phyloP scores from a whole-genome alignment of 495 filamentous ascomycete genomes.

The Barbatosphaeria neglecta region DNA sequence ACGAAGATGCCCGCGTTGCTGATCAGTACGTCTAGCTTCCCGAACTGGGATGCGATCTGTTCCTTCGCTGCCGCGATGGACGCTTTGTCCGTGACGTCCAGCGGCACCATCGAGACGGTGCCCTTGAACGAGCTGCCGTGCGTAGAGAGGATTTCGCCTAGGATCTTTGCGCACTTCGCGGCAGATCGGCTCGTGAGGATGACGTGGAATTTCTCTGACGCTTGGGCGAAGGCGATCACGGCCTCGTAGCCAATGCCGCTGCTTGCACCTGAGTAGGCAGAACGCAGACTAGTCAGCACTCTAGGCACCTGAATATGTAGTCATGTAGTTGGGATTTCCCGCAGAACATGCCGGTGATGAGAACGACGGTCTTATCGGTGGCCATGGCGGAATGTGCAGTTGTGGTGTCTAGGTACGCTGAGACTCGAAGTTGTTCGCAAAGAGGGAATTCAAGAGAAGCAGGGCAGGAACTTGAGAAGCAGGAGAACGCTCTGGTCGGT shows the following conservation, averaged over 20 bases:
- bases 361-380: too few species aligned
- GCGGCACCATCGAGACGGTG: slow-evolving; percentile 21
- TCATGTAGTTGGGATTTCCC: too few species aligned
- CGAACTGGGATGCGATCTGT: slow-evolving; percentile 19
- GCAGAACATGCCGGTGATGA: too few species aligned
- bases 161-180: slow-evolving; percentile 31
- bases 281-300: too few species aligned
- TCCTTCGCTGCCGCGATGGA: slow-evolving; percentile 27
- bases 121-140: slow-evolving; percentile 10
- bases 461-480: too few species aligned
- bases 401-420: too few species aligned
- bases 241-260: slow-evolving; percentile 39
- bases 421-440: too few species aligned
- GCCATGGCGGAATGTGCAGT: too few species aligned
- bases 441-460: too few species aligned
- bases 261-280: slow-evolving; percentile 36
- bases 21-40: slow-evolving; percentile 34
- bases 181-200: slow-evolving; percentile 30
- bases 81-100: slow-evolving; percentile 34
- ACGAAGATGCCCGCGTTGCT: slow-evolving; percentile 35
- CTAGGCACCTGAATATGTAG: too few species aligned
- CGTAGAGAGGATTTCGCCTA: slow-evolving; percentile 18
- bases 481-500: too few species aligned
- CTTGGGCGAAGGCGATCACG: slow-evolving; percentile 27
- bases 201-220: slow-evolving; percentile 28